phyloP scores from a whole-genome alignment of 2,329 filamentous ascomycete species.

The Botryotinia calthae region DNA sequence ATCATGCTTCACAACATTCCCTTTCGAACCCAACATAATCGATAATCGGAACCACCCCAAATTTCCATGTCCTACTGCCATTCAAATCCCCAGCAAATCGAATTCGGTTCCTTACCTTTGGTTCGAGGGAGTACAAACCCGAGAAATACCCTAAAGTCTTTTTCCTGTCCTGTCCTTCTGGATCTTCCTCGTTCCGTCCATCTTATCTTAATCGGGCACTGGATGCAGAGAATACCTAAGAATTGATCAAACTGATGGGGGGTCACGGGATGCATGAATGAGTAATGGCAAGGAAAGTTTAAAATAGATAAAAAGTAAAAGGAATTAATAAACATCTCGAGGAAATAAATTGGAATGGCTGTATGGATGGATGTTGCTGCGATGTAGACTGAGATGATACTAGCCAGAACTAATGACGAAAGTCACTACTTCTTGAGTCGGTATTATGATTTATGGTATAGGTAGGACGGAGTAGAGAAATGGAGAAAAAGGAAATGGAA shows the following conservation, averaged over 20 bases:
- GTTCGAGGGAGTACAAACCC: not conserved
- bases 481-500: not conserved
- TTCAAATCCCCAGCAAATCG: not conserved
- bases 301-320: not conserved
- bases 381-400: not conserved
- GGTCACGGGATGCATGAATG: not conserved
- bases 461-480: not conserved
- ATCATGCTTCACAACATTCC: conserved; percentile 3
- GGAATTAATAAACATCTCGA: not conserved
- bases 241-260: not conserved
- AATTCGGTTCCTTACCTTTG: not conserved
- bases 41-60: not conserved
- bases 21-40: not conserved
- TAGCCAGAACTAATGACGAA: not conserved
- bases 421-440: not conserved
- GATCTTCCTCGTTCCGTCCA: not conserved
- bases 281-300: not conserved
- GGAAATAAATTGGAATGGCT: not conserved
- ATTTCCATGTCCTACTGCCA: not conserved
- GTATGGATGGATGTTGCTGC: not conserved
- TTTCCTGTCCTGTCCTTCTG: not conserved
- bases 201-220: conserved; percentile 1
- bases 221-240: not conserved
- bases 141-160: conserved; percentile 2
- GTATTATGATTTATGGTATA: not conserved